Base-by-base conservation (phyloP, 176 grass and related monocot genomes). In the Rhynchospora breviuscula region DNA sequence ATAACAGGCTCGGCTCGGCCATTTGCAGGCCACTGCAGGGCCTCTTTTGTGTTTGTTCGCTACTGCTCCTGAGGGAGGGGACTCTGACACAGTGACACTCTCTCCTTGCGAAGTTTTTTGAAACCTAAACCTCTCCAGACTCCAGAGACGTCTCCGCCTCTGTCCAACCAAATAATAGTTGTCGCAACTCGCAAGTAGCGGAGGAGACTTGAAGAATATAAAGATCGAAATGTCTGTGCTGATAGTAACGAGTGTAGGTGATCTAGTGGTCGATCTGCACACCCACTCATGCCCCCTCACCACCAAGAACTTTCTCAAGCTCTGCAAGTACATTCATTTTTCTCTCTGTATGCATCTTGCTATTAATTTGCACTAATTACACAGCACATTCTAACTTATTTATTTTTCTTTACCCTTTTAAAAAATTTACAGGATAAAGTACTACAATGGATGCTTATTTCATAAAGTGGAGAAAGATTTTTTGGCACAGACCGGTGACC, bases 391-490 rank as follows among this genome's bases (percentile, higher is more conserved):
- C n/a, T 63, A 61, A 23, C 68, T 81, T 71, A 2, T 29, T 29
- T n/a, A n/a, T 43, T 81, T 35, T 56, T 85, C n/a, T 77, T 33
- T 12, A 43, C 46, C 0, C 7, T 83, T 40, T 31, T 29, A 18
- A 18, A 40, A 29, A 56, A 54, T 77, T 80, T 18, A 25, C 85
- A 98, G 96, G 81, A 93, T 95, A 83, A 98, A 98, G 80, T 95
- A 95, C 70, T 98, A 95, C 40, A 98, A 95, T 83, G 93, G 96
- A 21, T 98, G 96, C 63, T 62, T 98, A 25, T 98, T 98, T 83
- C 93, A 98, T 85, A 98, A 93, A 86, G 96, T 98, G 86, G 91
- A 98, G 86, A 98, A 91, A 78, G 86, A 95, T 86, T 95, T 98
- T 80, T 85, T 98, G 83, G 96, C 91, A 65, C 96, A 98, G 88